Base-by-base conservation (phyloP, 2,329 filamentous ascomycete species). In the Apiospora kogelbergensis region DNA sequence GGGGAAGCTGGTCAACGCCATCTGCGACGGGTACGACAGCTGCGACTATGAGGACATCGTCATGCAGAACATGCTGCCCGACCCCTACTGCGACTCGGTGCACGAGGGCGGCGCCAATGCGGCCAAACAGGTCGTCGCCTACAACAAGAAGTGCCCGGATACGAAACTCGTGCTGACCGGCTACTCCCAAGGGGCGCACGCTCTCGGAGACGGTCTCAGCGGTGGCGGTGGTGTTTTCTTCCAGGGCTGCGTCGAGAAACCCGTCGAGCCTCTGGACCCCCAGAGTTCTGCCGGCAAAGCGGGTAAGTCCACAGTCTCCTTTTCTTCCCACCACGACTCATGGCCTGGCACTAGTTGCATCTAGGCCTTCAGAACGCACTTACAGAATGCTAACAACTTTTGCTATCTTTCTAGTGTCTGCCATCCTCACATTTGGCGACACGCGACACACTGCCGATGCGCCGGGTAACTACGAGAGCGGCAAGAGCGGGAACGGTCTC, bases 121-220 rank as follows among this genome's bases (percentile, higher is more conserved):
- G 5, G 70, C 78, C 40, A 65, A 68, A n/a, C 80, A 83, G 72
- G 80, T 84, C 69, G 76, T 75, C 2, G 78, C 76, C 0, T 84
- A 83, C 72, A 78, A 78, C 72, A 73, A 78, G 71, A 74, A 74
- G n/a, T 84, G 81, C 68, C 81, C 82, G 13, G 71, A 81, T 42
- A 70, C 80, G 22, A 80, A 79, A 69, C 76, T 84, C 15, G 80
- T 83, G 6, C 65, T 84, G 33, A 80, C 78, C 69, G 82, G 82
- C 0, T 84, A 82, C 71, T 81, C 79, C 1, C 79, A 84, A 68
- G 82, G 81, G 64, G 78, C 75, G 1, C 80, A 82, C 1, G 76
- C 83, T 10, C 70, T 80, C 11, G 76, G 80, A 46, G 80, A 81
- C 69, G 74, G 81, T 26, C 71, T 81, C 7, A 78, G 77, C 57